phyloP scores from a whole-genome alignment of 208 protist species.

The Trypanosoma vivax region DNA sequence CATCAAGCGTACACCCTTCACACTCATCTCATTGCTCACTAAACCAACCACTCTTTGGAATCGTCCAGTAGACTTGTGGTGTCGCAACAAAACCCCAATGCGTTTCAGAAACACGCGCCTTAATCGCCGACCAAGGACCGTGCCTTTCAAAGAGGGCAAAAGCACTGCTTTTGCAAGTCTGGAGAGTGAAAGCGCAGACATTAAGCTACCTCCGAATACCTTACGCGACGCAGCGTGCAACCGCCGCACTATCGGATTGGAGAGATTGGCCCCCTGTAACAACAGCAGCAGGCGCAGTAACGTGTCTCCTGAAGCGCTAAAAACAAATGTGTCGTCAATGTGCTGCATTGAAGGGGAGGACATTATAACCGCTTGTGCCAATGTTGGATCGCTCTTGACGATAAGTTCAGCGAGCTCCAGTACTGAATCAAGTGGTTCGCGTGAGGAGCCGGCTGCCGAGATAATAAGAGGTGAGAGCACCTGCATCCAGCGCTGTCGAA shows the following conservation, averaged over 20 bases:
- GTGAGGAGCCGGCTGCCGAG: conserved; percentile 1
- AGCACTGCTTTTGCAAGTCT: conserved; percentile 16
- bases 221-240: conserved; percentile 8
- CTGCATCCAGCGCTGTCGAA: conserved; percentile 18
- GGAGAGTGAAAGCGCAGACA: conserved; percentile 1
- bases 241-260: conserved; percentile 11
- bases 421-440: conserved; percentile 19
- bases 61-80: no score
- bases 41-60: no score
- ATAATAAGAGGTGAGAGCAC: conserved; percentile 14
- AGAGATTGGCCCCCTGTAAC: conserved; percentile 11
- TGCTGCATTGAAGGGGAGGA: conserved; percentile 6
- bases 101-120: conserved; percentile 13
- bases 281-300: conserved; percentile 16
- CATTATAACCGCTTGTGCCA: conserved; percentile 9
- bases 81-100: conserved; percentile 8
- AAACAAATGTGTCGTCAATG: conserved; percentile 14
- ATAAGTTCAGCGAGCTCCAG: conserved; percentile 14
- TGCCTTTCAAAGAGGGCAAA: conserved; percentile 17
- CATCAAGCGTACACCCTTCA: not conserved
- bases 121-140: conserved; percentile 9
- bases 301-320: not conserved
- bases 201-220: not conserved
- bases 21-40: not conserved
- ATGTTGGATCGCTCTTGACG: conserved; percentile 6